These are phyloP conservation scores for Jatropha multifida DNA, from an alignment of 441 rosid species.

Conservation along the genomic window DNA sequence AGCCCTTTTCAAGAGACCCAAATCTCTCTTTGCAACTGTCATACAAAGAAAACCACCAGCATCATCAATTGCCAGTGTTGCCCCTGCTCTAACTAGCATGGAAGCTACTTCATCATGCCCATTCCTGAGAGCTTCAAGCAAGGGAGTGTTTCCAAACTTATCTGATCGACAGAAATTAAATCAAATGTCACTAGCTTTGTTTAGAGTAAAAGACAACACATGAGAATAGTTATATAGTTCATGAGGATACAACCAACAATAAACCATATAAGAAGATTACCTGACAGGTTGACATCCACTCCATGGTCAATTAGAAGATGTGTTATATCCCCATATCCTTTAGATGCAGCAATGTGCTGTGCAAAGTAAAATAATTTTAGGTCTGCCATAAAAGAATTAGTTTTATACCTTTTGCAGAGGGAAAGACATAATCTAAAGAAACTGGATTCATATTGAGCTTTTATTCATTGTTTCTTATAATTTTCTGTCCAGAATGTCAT, in stretches of 20 bases:
- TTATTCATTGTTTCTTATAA: neutral
- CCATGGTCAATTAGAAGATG: conserved; percentile 62
- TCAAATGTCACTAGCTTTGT: neutral
- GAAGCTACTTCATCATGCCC: conserved; percentile 65
- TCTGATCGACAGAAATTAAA: conserved; percentile 33
- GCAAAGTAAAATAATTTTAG: conserved; percentile 10
- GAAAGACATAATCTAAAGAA: neutral
- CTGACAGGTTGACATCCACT: conserved; percentile 49
- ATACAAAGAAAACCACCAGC: conserved; percentile 69
- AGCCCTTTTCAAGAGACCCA: conserved; percentile 56
- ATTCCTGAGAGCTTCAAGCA: conserved; percentile 74
- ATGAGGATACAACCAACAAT: neutral
- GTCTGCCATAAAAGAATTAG: neutral
- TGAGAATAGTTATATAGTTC: neutral
- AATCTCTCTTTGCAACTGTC: conserved; percentile 61
- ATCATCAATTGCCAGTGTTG: conserved; percentile 56
- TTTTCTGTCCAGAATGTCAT: neutral
- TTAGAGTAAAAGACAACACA: neutral
- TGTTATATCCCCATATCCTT: conserved; percentile 66
- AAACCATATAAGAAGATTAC: conserved; percentile 25
- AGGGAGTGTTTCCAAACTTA: conserved; percentile 70
- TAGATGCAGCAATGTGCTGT: conserved; percentile 83
- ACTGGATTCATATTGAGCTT: neutral
- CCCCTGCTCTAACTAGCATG: conserved; percentile 60
- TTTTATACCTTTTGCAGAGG: neutral